phyloP scores from a whole-genome alignment of 2,329 filamentous ascomycete species.

The Reticulascus tulasneorum region DNA sequence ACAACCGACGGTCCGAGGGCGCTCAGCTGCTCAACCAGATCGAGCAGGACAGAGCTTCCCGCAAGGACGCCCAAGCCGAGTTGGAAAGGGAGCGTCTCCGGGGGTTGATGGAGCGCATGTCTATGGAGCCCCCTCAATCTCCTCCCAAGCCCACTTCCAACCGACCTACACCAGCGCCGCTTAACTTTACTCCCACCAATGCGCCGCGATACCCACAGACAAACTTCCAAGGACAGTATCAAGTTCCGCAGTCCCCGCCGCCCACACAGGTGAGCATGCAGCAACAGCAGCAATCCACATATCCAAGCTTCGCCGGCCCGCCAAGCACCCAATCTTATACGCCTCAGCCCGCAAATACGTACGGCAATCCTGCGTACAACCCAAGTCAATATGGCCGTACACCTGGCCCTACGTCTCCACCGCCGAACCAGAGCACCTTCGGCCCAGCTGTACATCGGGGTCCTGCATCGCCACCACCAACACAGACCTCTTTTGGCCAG shows the following conservation, averaged over 20 bases:
- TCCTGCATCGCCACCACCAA: conserved; percentile 54
- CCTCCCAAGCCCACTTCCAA: conserved; percentile 32
- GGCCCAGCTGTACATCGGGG: conserved; percentile 32
- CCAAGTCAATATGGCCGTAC: conserved; percentile 57
- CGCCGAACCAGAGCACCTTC: conserved; percentile 56
- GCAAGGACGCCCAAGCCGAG: conserved; percentile 61
- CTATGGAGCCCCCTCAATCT: conserved; percentile 62
- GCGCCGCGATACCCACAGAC: conserved; percentile 49
- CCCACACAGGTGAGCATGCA: conserved; percentile 39
- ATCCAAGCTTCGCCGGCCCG: conserved; percentile 41
- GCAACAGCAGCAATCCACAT: conserved; percentile 28
- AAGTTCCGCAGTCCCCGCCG: conserved; percentile 54
- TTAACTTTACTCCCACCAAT: conserved; percentile 26
- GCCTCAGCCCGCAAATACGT: conserved; percentile 37
- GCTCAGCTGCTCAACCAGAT: conserved; percentile 86
- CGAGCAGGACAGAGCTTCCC: conserved; percentile 69
- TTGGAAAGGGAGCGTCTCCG: conserved; percentile 81
- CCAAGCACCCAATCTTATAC: conserved; percentile 28
- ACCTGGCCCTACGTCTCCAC: conserved; percentile 56
- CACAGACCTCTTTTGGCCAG: conserved; percentile 45
- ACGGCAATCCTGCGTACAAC: conserved; percentile 52
- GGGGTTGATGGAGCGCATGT: conserved; percentile 92
- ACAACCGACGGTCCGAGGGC: conserved; percentile 87
- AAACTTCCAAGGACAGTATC: conserved; percentile 55
- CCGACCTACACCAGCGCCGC: conserved; percentile 28